These are phyloP conservation scores for Apiospora sp. DNA, from an alignment of 2,329 filamentous ascomycete species.

Conservation along the genomic window DNA sequence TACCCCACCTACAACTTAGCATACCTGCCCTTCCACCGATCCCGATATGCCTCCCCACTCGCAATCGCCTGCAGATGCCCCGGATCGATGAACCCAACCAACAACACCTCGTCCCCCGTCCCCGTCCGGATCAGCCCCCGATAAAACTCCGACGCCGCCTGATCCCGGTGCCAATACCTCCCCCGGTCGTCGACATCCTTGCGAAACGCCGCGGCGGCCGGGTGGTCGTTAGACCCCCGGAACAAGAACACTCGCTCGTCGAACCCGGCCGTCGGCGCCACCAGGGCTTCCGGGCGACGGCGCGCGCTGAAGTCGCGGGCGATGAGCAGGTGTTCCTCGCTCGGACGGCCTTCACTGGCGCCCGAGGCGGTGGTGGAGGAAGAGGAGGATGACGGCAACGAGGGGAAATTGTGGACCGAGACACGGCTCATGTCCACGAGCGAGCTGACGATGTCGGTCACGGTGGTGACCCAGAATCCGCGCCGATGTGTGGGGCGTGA, in stretches of 20 bases:
- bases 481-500: slow-evolving; percentile 5
- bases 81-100: slow-evolving; percentile 29
- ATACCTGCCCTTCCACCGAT: slow-evolving; percentile 22
- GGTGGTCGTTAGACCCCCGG: slow-evolving; percentile 26
- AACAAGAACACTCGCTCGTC: slow-evolving; percentile 31
- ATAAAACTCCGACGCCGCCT: slow-evolving; percentile 27
- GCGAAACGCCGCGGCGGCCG: slow-evolving; percentile 25
- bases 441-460: slow-evolving; percentile 30
- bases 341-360: not conserved
- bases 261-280: slow-evolving; percentile 25
- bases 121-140: slow-evolving; percentile 25
- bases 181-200: slow-evolving; percentile 30
- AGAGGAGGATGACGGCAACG: slow-evolving; percentile 1
- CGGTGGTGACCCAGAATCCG: slow-evolving; percentile 28
- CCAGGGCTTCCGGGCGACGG: slow-evolving; percentile 23
- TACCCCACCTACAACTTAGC: not conserved
- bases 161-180: slow-evolving; percentile 29
- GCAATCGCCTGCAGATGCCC: slow-evolving; percentile 8
- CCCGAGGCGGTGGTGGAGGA: too few relatives aligned
- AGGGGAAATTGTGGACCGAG: slow-evolving; percentile 26
- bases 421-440: slow-evolving; percentile 30
- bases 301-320: slow-evolving; percentile 22
- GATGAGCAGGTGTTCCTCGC: slow-evolving; percentile 20
- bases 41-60: not conserved
- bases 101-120: slow-evolving; percentile 30